These are phyloP conservation scores for Pinus tabuliformis DNA, from an alignment of 75 land plant species.

Conservation along the genomic window DNA sequence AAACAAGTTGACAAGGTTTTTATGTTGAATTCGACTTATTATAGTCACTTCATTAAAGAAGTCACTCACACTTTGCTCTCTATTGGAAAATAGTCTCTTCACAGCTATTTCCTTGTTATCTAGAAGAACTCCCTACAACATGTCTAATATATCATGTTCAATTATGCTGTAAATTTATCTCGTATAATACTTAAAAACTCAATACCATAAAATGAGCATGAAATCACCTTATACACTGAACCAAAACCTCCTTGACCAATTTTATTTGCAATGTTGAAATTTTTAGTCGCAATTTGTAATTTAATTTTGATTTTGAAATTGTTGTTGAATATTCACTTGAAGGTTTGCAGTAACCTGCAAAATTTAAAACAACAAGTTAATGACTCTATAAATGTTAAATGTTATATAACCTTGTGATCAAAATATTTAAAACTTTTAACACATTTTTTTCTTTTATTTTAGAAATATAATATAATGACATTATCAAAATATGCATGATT, in stretches of 20 bases:
- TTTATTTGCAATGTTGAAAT: slow-evolving; percentile 23
- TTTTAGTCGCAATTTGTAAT: slow-evolving; percentile 19
- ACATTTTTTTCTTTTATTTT: too few species aligned
- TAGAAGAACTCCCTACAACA: slow-evolving; percentile 18
- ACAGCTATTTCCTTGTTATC: slow-evolving; percentile 38
- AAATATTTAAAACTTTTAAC: too few species aligned
- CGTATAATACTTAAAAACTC: background rate
- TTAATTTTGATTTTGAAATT: slow-evolving; percentile 18
- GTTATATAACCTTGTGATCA: too few species aligned
- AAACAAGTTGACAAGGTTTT: too few species aligned
- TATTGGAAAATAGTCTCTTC: background rate
- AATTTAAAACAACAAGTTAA: too few species aligned
- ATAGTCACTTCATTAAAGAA: too few species aligned
- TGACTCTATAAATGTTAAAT: too few species aligned
- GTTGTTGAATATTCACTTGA: slow-evolving; percentile 2
- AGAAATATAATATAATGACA: too few species aligned
- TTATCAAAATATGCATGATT: too few species aligned
- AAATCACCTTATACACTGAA: slow-evolving; percentile 31
- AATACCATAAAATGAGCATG: background rate
- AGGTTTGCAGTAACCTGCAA: too few species aligned
- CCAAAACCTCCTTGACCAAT: slow-evolving; percentile 42
- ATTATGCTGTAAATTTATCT: background rate
- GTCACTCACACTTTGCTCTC: too few species aligned
- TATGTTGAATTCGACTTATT: too few species aligned
- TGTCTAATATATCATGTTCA: background rate